Conservation (phyloP, 2,329 filamentous ascomycete genomes). For the Colletotrichum melonis region DNA sequence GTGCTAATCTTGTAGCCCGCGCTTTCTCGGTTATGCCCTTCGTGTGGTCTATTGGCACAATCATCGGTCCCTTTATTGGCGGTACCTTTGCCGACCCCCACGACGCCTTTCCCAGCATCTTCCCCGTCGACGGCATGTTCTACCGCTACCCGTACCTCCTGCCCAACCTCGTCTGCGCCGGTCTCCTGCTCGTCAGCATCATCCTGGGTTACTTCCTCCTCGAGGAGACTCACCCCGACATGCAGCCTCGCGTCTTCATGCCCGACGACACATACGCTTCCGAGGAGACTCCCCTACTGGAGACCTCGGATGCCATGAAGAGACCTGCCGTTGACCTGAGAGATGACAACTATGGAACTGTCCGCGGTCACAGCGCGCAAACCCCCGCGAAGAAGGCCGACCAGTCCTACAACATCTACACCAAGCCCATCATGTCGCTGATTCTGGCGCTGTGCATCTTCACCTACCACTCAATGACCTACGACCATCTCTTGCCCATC, state of each 20-base stretch:
- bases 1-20: slow-evolving; percentile 64
- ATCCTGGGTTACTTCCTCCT: slow-evolving; percentile 83
- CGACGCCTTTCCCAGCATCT: slow-evolving; percentile 76
- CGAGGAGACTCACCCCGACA: slow-evolving; percentile 83
- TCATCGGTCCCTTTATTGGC: slow-evolving; percentile 88
- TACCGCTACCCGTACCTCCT: slow-evolving; percentile 86
- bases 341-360: slow-evolving; percentile 83
- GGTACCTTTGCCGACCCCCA: slow-evolving; percentile 86
- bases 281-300: slow-evolving; percentile 79
- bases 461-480: slow-evolving; percentile 95
- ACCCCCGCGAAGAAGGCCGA: slow-evolving; percentile 50
- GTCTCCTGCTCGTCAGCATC: slow-evolving; percentile 81
- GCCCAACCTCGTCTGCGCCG: slow-evolving; percentile 87
- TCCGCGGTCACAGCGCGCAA: slow-evolving; percentile 53
- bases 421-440: slow-evolving; percentile 76
- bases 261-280: slow-evolving; percentile 62
- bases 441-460: slow-evolving; percentile 89
- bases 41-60: slow-evolving; percentile 91
- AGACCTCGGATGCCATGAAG: slow-evolving; percentile 79
- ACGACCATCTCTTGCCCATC: slow-evolving; percentile 90
- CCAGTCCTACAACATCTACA: slow-evolving; percentile 57
- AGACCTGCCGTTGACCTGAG: slow-evolving; percentile 79
- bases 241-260: slow-evolving; percentile 43
- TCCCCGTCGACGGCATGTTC: slow-evolving; percentile 77
- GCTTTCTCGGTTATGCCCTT: slow-evolving; percentile 96